Evolutionary conservation across 495 filamentous ascomycete genomes (phyloP), one percentile per base, ranked within the genome.

Genomic region (Cenococcum geophilum): DNA sequence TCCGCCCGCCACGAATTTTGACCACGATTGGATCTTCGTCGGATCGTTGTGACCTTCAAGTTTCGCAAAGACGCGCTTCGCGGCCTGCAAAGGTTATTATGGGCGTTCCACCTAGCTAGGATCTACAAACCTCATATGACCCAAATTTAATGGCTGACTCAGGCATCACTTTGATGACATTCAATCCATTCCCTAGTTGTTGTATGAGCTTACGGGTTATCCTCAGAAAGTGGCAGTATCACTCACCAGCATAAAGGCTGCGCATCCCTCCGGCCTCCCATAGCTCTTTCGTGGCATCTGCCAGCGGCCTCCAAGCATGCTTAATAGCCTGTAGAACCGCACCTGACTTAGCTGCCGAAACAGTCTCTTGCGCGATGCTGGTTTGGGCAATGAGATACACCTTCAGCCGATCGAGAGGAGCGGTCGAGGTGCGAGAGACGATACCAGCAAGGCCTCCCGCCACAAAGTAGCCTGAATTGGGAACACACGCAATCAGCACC

Each of bases 81-180:
- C 85, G 35, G 88, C 90, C 83, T 97, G 53, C 20, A 11, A 47
- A 1, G 10, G 56, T 65, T 50, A 62, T 18, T 23, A 32, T 32
- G 25, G 49, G 27, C 27, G 6, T 34, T 56, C 25, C 22, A 16
- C 21, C 20, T 58, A 35, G 20, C 11, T 27, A 50, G 22, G n/a
- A 63, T 25, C 20, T 5, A 66, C 72, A 60, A 71, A 86, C 85
- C 77, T 89, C 93, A 68, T 97, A 98, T 6, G 90, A 92, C 55
- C 93, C 93, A 74, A 98, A 98, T 62, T 87, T 93, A 67, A 98
- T 96, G 36, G 93, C 93, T 5, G 92, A 96, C 73, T 98, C 93
- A 6, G 93, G 93, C 86, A 97, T 92, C 52, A 98, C 91, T 74
- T 98, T 98, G 65, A 97, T 69, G 10, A 97, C 92, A 69, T 98